phyloP scores from a whole-genome alignment of 2,329 filamentous ascomycete genomes.

The Trichoderma citrinoviride region DNA sequence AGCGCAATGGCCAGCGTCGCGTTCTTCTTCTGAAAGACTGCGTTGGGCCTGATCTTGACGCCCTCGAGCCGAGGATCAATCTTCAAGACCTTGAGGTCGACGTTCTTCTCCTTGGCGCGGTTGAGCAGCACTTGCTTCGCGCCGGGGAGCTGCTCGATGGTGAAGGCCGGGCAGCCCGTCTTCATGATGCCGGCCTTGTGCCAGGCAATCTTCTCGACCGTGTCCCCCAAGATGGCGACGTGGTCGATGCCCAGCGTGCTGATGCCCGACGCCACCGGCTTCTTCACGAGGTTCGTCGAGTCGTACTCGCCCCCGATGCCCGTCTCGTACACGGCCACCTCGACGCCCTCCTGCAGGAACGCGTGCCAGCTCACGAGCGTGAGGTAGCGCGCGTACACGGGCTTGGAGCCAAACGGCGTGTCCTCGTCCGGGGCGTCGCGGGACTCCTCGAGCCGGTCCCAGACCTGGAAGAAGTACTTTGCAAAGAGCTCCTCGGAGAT shows the following conservation, averaged over 20 bases:
- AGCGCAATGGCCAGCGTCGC: conserved; percentile 52
- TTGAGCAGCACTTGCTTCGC: conserved; percentile 46
- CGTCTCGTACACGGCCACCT: conserved; percentile 63
- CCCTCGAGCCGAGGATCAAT: conserved; percentile 45
- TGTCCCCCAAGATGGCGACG: conserved; percentile 59
- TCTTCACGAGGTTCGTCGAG: conserved; percentile 63
- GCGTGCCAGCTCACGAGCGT: conserved; percentile 66
- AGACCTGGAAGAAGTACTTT: conserved; percentile 66
- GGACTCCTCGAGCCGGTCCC: conserved; percentile 52
- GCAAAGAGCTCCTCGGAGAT: conserved; percentile 59
- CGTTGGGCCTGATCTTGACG: conserved; percentile 52
- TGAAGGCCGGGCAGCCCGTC: conserved; percentile 55
- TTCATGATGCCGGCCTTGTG: conserved; percentile 74
- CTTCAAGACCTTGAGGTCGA: conserved; percentile 46
- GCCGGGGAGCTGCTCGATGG: conserved; percentile 49
- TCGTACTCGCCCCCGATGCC: conserved; percentile 68
- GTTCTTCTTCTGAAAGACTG: conserved; percentile 59
- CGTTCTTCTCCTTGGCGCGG: conserved; percentile 53
- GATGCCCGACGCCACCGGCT: conserved; percentile 58
- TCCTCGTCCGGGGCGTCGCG: conserved; percentile 34
- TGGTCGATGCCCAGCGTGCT: conserved; percentile 69
- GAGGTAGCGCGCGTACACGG: conserved; percentile 60
- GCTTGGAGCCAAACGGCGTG: conserved; percentile 42
- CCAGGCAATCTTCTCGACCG: conserved; percentile 67
- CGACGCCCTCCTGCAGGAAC: conserved; percentile 61